phyloP scores from a whole-genome alignment of 2,329 filamentous ascomycete species.

The Lasiodiplodia sp. region DNA sequence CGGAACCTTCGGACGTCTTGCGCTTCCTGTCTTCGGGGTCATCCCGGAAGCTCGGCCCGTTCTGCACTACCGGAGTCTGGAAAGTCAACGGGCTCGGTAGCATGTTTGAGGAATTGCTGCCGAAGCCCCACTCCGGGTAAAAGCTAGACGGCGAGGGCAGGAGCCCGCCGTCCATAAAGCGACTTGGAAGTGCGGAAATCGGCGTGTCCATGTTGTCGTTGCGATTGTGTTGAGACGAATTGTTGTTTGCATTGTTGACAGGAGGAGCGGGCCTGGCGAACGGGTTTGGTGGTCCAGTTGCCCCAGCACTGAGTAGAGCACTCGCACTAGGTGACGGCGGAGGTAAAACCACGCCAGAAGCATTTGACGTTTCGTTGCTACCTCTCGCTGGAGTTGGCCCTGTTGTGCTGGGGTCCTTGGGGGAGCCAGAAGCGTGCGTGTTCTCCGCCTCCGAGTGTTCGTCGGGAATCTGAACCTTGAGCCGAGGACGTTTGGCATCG shows the following conservation, averaged over 20 bases:
- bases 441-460: conserved; percentile 82
- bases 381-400: conserved; percentile 64
- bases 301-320: conserved; percentile 86
- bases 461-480: conserved; percentile 95
- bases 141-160: conserved; percentile 91
- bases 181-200: conserved; percentile 89
- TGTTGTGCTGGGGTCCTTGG: conserved; percentile 67
- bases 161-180: conserved; percentile 87
- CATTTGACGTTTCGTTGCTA: conserved; percentile 63
- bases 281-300: conserved; percentile 90
- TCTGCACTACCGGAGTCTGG: conserved; percentile 73
- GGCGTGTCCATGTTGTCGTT: conserved; percentile 70
- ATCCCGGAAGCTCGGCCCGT: conserved; percentile 53
- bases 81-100: conserved; percentile 93
- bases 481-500: conserved; percentile 75
- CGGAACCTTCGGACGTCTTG: conserved; percentile 46
- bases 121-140: conserved; percentile 89
- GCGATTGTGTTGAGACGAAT: conserved; percentile 49
- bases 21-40: conserved; percentile 50
- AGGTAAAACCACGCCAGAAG: conserved; percentile 79
- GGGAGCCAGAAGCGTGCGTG: conserved; percentile 74
- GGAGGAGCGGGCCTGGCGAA: conserved; percentile 89
- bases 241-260: conserved; percentile 55
- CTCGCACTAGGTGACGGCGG: conserved; percentile 91
- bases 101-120: conserved; percentile 76